These are phyloP conservation scores for Diaporthe velutina DNA, from an alignment of 2,329 filamentous ascomycete species.

Conservation along the genomic window DNA sequence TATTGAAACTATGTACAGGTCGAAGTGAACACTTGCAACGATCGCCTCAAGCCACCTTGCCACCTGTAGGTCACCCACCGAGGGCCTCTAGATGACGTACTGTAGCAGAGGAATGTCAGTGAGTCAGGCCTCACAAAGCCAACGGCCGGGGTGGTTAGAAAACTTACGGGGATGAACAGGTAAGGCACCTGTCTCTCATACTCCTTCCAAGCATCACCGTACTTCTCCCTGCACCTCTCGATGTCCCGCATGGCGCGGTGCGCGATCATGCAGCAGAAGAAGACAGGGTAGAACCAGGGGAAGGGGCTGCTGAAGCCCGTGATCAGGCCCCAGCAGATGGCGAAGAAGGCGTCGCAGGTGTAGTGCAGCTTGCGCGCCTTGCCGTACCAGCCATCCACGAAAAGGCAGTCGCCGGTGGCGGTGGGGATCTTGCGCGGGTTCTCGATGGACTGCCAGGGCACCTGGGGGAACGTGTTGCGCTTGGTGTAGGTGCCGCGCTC, in stretches of 20 bases:
- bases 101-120: slow-evolving; percentile 39
- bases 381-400: slow-evolving; percentile 84
- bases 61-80: too few relatives aligned
- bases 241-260: slow-evolving; percentile 84
- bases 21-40: slow-evolving; percentile 27
- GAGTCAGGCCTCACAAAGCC: too few relatives aligned
- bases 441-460: slow-evolving; percentile 81
- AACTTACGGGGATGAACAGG: slow-evolving; percentile 74
- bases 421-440: slow-evolving; percentile 81
- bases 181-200: slow-evolving; percentile 86
- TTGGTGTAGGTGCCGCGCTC: slow-evolving; percentile 74
- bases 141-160: slow-evolving; percentile 59
- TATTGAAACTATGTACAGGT: slow-evolving; percentile 35
- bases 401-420: slow-evolving; percentile 75
- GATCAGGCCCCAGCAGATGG: slow-evolving; percentile 82
- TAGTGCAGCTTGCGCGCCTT: slow-evolving; percentile 84
- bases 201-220: slow-evolving; percentile 85
- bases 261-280: slow-evolving; percentile 84
- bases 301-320: slow-evolving; percentile 85
- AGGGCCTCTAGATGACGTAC: slow-evolving; percentile 56
- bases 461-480: slow-evolving; percentile 82
- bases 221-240: slow-evolving; percentile 80
- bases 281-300: slow-evolving; percentile 90
- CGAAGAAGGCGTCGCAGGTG: slow-evolving; percentile 83
- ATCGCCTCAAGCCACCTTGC: not conserved